Base-by-base conservation (phyloP, 2,329 filamentous ascomycete genomes). In the Arthrobotrys sphaeroides region DNA sequence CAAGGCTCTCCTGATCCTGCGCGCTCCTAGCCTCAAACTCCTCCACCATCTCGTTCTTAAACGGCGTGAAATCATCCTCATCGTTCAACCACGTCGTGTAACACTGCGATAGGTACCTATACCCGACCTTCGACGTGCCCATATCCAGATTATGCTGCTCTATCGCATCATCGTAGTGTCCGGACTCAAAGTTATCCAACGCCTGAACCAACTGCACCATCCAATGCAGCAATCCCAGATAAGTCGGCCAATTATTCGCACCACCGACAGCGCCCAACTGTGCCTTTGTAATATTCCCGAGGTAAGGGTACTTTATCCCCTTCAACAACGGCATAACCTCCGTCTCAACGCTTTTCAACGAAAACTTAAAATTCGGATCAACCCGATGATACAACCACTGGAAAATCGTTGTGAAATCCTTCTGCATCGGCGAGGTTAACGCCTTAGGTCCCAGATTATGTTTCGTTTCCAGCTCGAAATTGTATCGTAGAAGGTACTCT, bases 391-490 rank as follows among this genome's bases (percentile, higher is more conserved):
- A 99, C 2, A 99, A 86, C 92, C 94, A 99, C 81, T 98, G 93
- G 81, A 99, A 99, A 87, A 99, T 96, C 83, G 88, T 91, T 81
- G 96, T 95, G 84, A 99, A 99, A 82, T 99, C 95, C 81, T 99
- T 99, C 80, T 98, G 94, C 0, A 94, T 99, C 0, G 95, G 96
- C 45, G 92, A 96, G 80, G 92, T 94, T 81, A 97, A 90, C 5
- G 93, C 91, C 80, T 97, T 97, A 77, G 91, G 90, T 0, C 92
- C 92, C n/a, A 99, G 85, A 0, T 89, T 90, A 82, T 98, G 92
- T 83, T 96, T 97, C 90, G 96, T 97, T 79, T 98, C 94, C 87
- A 97, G 89, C 83, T 99, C 95, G 80, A 98, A 99, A 81, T 97
- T 97, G 82, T 97, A 90, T 69, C 94, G 90, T 0, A 92, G 90